Base-by-base conservation (phyloP, 2,329 filamentous ascomycete genomes). In the Xylaria sp. region DNA sequence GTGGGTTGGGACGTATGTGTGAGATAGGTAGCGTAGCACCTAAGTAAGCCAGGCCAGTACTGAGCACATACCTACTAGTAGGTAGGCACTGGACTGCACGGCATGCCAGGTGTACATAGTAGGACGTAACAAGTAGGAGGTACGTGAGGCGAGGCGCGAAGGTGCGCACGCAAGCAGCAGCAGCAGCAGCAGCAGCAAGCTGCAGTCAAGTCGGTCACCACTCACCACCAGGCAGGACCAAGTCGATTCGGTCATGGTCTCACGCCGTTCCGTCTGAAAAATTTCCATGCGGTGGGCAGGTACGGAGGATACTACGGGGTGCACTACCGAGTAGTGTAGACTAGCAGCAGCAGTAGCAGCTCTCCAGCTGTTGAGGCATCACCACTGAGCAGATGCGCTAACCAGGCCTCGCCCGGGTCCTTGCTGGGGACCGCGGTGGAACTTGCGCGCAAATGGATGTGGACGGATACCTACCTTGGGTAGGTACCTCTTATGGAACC, bases 231-330 rank as follows among this genome's bases (percentile, higher is more conserved):
- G 54, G 48, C 50, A 50, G 34, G 48, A 37, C 54, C 63, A 66
- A 63, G 59, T 69, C 63, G 41, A 63, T 66, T 66, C 63, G 41
- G 66, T 61, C 66, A 68, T 68, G 41, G 61, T 64, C 63, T 66
- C 58, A 63, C 54, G 51, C 48, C 39, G 54, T 44, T 48, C 62
- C 48, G 37, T 65, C n/a, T 56, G 25, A 60, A 69, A 69, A 69
- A 65, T 69, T 69, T 69, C 66, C 61, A 48, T 61, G 61, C 50
- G 44, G 66, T 68, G 66, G 66, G 66, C 61, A 68, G 60, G 55
- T 34, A 65, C 55, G 31, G 41, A 58, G 54, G 9, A 50, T 51
- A 20, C 50, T 66, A 66, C 63, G 20, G 20, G 31, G 51, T 37
- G 61, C 51, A 15, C 50, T 66, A 66, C 56, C 12, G 23, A 48